Percentiles rank a stretch among this genome's conserved stretches.
Conservation (phyloP, 768 basidiomycete genomes). For the Tulasnella sp. region DNA sequence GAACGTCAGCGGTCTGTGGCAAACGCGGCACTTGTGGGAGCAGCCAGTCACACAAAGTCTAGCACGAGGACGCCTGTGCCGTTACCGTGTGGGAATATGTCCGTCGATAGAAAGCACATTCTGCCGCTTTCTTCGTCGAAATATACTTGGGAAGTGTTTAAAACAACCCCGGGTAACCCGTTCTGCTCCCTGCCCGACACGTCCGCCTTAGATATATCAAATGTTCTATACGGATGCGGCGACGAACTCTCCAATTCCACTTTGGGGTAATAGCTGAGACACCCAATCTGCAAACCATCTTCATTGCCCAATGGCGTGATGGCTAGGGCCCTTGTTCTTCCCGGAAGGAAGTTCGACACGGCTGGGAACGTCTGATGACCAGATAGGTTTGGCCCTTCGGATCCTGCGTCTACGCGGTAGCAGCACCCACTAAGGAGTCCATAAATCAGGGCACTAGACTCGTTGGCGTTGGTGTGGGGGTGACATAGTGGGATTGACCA, state of each 20-base stretch:
- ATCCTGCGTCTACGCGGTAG: neutral
- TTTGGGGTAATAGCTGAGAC: no score
- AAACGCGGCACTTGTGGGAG: no score
- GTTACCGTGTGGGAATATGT: neutral
- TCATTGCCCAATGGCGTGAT: no score
- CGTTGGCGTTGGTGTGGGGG: neutral
- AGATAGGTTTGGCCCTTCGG: neutral
- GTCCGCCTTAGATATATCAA: neutral
- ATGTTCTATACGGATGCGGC: no score
- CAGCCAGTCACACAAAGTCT: neutral
- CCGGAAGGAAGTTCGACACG: neutral
- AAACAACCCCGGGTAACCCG: neutral
- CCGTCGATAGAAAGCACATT: neutral
- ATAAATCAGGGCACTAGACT: neutral
- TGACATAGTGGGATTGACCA: neutral
- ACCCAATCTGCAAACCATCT: no score
- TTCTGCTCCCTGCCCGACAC: neutral
- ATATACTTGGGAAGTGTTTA: neutral
- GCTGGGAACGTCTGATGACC: neutral
- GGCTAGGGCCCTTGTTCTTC: neutral
- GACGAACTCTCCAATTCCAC: no score
- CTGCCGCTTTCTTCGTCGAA: conserved; percentile 1
- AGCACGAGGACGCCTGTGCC: neutral
- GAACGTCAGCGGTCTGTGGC: no score
- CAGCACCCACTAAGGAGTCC: neutral